Conservation (phyloP, 2,329 filamentous ascomycete genomes). For the Paracamarosporium sp. region DNA sequence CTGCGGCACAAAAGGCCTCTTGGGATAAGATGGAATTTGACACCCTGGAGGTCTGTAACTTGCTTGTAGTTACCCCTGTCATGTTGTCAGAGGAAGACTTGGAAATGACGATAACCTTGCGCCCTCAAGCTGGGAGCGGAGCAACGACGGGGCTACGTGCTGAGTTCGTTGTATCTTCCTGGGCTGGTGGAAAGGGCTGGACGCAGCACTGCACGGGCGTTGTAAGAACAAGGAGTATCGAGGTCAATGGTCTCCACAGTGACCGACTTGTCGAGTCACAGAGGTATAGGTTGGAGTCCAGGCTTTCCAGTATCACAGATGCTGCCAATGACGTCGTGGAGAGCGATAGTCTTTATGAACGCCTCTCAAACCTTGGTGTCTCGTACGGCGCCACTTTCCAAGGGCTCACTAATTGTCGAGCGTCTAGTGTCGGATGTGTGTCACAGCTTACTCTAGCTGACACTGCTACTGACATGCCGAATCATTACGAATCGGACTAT, state of each 20-base stretch:
- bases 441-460: slow-evolving; percentile 23
- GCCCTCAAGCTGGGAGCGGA: slow-evolving; percentile 6
- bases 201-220: slow-evolving; percentile 59
- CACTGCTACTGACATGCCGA: slow-evolving; percentile 34
- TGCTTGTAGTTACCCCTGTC: slow-evolving; percentile 24
- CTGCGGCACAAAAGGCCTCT: slow-evolving; percentile 13
- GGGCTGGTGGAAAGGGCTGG: slow-evolving; percentile 61
- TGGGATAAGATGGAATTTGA: slow-evolving; percentile 18
- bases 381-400: slow-evolving; percentile 62
- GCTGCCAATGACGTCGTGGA: slow-evolving; percentile 22
- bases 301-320: slow-evolving; percentile 10
- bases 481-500: slow-evolving; percentile 31
- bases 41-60: slow-evolving; percentile 23
- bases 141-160: not conserved
- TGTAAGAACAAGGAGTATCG: slow-evolving; percentile 49
- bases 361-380: slow-evolving; percentile 55
- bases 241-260: slow-evolving; percentile 53
- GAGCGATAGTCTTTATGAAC: slow-evolving; percentile 52
- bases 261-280: not conserved
- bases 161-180: slow-evolving; percentile 62
- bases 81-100: slow-evolving; percentile 38
- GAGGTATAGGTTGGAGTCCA: slow-evolving; percentile 28
- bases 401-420: slow-evolving; percentile 56
- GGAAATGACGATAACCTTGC: slow-evolving; percentile 38
- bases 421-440: slow-evolving; percentile 40